A percentile compares a stretch with the other conserved stretches of the same genome.
Evolutionary conservation across 371 early-diverging fungal species (phyloP).

Genomic region (Syncephalis plumigaleata): DNA sequence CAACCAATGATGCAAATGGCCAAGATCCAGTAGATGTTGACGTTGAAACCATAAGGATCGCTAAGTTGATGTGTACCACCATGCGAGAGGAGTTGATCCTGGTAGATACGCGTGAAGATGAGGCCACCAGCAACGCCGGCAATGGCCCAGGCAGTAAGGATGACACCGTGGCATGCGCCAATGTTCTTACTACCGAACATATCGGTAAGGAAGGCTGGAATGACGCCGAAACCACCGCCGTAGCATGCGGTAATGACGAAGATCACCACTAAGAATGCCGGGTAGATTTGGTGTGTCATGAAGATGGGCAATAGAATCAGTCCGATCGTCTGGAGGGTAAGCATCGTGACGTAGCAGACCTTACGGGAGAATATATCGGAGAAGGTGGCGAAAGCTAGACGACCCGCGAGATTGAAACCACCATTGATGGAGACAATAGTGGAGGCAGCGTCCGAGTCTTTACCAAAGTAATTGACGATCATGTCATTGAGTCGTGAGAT

Average conservation of each 20-base stretch:
- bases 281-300: constrained; percentile 22
- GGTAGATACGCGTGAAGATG: constrained; percentile 34
- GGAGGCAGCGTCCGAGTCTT: constrained; percentile 22
- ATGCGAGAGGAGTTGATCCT: constrained; percentile 3
- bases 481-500: constrained; percentile 41
- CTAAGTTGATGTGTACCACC: constrained; percentile 8
- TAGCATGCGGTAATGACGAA: constrained; percentile 32
- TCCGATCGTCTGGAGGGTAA: constrained; percentile 22
- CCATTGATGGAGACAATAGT: constrained; percentile 37
- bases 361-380: constrained; percentile 41
- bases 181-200: constrained; percentile 46
- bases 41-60: constrained; percentile 12
- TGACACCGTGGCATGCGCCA: constrained; percentile 34
- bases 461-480: constrained; percentile 26
- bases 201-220: constrained; percentile 47
- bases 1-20: constrained; percentile 10
- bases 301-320: constrained; percentile 25
- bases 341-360: constrained; percentile 27
- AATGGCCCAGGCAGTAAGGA: constrained; percentile 40
- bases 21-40: constrained; percentile 17
- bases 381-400: constrained; percentile 26
- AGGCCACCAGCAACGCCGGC: constrained; percentile 41
- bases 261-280: constrained; percentile 24
- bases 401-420: constrained; percentile 40
- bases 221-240: constrained; percentile 44